phyloP scores from a whole-genome alignment of 495 filamentous ascomycete species.

The Trichocladium uniseriatum region DNA sequence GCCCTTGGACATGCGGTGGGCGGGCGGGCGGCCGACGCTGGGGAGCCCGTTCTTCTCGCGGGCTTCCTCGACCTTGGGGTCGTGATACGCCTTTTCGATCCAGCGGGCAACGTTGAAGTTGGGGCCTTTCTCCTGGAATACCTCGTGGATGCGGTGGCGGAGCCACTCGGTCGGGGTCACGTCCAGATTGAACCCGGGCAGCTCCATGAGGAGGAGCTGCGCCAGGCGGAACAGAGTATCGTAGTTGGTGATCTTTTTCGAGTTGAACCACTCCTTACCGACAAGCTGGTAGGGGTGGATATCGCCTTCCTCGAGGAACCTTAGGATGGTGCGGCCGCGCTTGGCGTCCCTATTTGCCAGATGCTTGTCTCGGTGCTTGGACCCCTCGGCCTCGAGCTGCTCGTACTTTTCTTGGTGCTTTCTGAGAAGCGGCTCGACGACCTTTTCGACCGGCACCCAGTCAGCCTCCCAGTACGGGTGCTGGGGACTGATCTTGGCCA shows the following conservation, averaged over 20 bases:
- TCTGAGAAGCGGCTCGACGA: constrained; percentile 24
- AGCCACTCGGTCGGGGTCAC: constrained; percentile 40
- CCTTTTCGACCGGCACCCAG: constrained; percentile 30
- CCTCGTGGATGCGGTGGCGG: constrained; percentile 37
- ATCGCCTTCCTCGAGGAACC: constrained; percentile 34
- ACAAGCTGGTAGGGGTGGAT: constrained; percentile 43
- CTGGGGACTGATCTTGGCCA: constrained; percentile 32
- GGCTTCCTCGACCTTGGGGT: constrained; percentile 31
- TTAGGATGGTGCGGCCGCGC: constrained; percentile 33
- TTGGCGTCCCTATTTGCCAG: constrained; percentile 39
- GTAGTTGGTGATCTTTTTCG: constrained; percentile 35
- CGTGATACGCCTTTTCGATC: constrained; percentile 36
- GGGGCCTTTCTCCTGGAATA: constrained; percentile 26
- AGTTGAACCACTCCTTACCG: constrained; percentile 32
- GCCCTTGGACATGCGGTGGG: constrained; percentile 18
- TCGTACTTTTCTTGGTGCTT: constrained; percentile 34
- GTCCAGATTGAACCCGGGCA: constrained; percentile 37
- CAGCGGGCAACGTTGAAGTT: constrained; percentile 35
- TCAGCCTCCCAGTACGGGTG: constrained; percentile 41
- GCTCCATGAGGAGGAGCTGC: constrained; percentile 34
- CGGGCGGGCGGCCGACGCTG: constrained; percentile 40
- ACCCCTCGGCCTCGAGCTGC: constrained; percentile 8
- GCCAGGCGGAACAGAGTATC: constrained; percentile 41
- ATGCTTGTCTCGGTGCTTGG: constrained; percentile 31
- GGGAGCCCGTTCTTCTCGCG: constrained; percentile 36